Percentiles rank a stretch among this genome's conserved stretches.
Conservation (phyloP, 306 rosid genomes). For the Nissolia schottii region DNA sequence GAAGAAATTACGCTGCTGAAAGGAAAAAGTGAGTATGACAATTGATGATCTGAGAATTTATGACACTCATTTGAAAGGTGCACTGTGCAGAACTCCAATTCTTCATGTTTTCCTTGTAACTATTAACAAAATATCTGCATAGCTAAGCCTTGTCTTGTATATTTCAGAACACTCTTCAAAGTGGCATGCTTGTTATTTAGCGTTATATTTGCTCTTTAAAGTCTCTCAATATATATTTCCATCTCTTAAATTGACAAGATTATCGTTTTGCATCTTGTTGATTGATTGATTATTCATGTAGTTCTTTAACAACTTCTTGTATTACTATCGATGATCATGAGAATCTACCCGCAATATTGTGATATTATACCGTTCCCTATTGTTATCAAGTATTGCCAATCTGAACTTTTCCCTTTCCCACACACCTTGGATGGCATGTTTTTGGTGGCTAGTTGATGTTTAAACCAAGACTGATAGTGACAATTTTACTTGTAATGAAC, state of each 20-base stretch:
- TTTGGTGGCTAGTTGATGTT: background rate
- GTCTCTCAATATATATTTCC: too few species aligned
- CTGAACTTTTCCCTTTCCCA: background rate
- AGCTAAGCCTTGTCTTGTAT: background rate
- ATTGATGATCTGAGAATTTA: background rate
- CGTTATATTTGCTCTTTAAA: background rate
- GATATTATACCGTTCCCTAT: background rate
- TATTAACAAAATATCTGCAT: background rate
- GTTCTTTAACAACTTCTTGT: background rate
- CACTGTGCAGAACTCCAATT: background rate
- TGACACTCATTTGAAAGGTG: background rate
- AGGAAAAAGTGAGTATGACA: background rate
- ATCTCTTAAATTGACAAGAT: background rate
- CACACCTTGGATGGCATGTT: background rate
- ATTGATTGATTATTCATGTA: too few species aligned
- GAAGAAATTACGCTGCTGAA: background rate
- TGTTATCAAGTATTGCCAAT: background rate
- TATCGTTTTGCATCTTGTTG: background rate
- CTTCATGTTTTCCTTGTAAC: background rate
- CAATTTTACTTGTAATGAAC: background rate
- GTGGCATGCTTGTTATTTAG: background rate
- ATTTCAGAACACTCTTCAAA: background rate
- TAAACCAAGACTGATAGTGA: background rate
- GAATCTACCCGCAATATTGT: background rate
- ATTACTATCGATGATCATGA: background rate